Evolutionary conservation across 108 stramenopile genomes (phyloP), one percentile per base, ranked within the genome.

Genomic region (Nitzschia sp.): DNA sequence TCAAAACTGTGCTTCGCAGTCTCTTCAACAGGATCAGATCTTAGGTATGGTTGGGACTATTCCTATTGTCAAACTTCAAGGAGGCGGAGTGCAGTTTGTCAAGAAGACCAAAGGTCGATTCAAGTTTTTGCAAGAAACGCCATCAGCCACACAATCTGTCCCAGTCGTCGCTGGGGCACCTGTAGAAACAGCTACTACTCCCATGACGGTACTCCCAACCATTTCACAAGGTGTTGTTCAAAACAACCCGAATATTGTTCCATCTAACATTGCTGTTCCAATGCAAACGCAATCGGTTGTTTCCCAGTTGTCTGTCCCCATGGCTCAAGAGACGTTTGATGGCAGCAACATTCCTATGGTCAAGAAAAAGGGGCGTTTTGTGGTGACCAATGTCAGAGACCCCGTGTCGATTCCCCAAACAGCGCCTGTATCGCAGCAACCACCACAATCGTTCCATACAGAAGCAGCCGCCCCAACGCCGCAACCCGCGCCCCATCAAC

Each of bases 31-130:
- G 51, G 68, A 76, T 24, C 75, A 76, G 46, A 63, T 71, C 24
- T 41, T 71, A 63, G 70, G 78, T 9, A 79, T 69, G 72, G 72
- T 79, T 12, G 78, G 79, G 51, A 42, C 69, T 26, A 80, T 72
- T 6, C 79, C 79, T 0, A 71, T 80, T 21, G 56, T 75, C 14
- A 73, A 73, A 29, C 50, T 75, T 38, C 69, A 73, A 50, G 64
- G 59, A 15, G 60, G 38, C n/a, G 46, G 64, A 26, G 53, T 65
- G 52, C 63, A 70, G 6, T 57, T 69, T 63, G 70, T 75, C 10
- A 75, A 80, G 44, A 73, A 79, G 43, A 79, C 71, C 25, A 79
- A 73, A 54, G 79, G 79, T 0, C 69, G 79, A 12, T 80, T 80
- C 70, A 70, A 54, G 38, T 51, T 80, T 10, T 67, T 80, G 64